Base-by-base conservation (phyloP, 1,284 basidiomycete genomes). In the Trametes pubescens region DNA sequence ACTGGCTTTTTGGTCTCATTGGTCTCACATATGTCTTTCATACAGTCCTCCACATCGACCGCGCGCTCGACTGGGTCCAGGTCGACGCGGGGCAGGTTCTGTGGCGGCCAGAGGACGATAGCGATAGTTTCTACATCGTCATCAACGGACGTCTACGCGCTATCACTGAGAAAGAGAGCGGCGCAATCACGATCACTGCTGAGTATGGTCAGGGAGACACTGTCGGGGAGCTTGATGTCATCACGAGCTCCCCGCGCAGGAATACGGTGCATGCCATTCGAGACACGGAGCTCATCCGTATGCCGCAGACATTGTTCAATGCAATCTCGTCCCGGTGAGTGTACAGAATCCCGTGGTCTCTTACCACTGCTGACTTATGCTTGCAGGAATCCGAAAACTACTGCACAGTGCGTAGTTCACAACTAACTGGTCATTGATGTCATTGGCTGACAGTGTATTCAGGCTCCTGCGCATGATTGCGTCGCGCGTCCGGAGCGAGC, bases 21-120 rank as follows among this genome's bases (percentile, higher is more conserved):
- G 6, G 57, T 37, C 34, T 37, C 48, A 47, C 4, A 61, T 34
- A 2, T 5, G 44, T 58, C 2, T 32, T 11, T 26, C 22, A 21
- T 13, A n/a, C 65, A 95, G 96, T 99, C 10, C 82, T 99, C 14
- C 97, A 99, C 74, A 98, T 99, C 65, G 97, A 99, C 76, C 92
- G 96, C 1, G 96, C 96, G 0, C 83, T 99, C 64, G 97, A 99
- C 75, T 99, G 97, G 97, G 93, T 96, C 86, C 96, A 99, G 76
- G 94, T 98, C 4, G 90, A 92, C 68, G 96, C 96, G 0, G 95
- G 98, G 0, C 95, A 95, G 75, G 90, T 96, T 44, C 83, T 98
- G 57, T 99, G 96, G 89, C 86, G 96, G 29, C 92, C 97, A 48
- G 90, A 94, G 37, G 98, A 99, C 70, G 82, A 80, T 29, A 94